Conservation (phyloP, 2,329 filamentous ascomycete genomes). For the Fragosphaeria purpurea region DNA sequence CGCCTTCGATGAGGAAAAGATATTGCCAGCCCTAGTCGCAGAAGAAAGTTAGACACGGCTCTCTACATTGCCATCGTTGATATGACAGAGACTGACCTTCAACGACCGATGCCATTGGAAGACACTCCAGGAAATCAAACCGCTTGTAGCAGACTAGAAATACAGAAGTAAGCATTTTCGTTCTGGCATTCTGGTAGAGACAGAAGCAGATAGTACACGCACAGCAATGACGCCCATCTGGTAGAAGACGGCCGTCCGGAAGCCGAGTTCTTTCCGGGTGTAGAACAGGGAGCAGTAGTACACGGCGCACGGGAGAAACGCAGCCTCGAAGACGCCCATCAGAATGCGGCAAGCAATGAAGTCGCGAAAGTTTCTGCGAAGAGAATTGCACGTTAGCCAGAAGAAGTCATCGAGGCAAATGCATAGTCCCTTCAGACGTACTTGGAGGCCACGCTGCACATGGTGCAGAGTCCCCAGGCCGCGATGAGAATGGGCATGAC, state of each 20-base stretch:
- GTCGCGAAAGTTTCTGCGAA: slow-evolving; percentile 28
- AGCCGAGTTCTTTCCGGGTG: background rate
- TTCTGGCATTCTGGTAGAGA: too few relatives aligned
- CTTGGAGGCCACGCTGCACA: too few relatives aligned
- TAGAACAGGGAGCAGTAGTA: slow-evolving; percentile 23
- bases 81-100: slow-evolving; percentile 10
- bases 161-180: too few relatives aligned
- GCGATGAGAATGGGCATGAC: slow-evolving; percentile 50
- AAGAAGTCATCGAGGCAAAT: slow-evolving; percentile 48
- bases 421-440: too few relatives aligned
- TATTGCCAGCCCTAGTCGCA: slow-evolving; percentile 31
- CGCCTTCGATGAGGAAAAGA: slow-evolving; percentile 45
- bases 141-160: too few relatives aligned
- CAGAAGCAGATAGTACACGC: too few relatives aligned
- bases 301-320: slow-evolving; percentile 18
- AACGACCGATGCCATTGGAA: too few relatives aligned
- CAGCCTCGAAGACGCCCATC: slow-evolving; percentile 44
- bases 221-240: too few relatives aligned
- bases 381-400: slow-evolving; percentile 55
- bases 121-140: too few relatives aligned
- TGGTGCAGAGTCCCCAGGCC: too few relatives aligned
- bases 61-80: slow-evolving; percentile 25
- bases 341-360: slow-evolving; percentile 48
- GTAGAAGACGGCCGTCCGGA: too few relatives aligned
- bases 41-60: slow-evolving; percentile 7